A percentile compares a stretch with the other conserved stretches of the same genome.
phyloP scores from a whole-genome alignment of 768 basidiomycete genomes.

The Kockovaella imperatae region DNA sequence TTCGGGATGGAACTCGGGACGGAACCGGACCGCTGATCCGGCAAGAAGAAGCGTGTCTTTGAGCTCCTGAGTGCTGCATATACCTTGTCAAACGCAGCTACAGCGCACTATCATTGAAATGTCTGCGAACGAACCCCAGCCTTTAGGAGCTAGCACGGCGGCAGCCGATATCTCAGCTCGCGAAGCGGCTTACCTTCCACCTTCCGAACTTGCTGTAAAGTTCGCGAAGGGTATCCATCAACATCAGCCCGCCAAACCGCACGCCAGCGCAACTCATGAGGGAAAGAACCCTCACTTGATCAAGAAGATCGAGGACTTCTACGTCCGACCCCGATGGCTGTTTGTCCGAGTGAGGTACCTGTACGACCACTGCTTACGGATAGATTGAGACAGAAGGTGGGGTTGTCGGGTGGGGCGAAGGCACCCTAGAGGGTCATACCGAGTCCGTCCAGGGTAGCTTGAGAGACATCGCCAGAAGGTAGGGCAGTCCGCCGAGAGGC shows the following conservation, averaged over 20 bases:
- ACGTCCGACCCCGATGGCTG: slow-evolving; percentile 64
- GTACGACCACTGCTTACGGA: background rate
- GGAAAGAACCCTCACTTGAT: slow-evolving; percentile 17
- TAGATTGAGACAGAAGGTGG: slow-evolving; percentile 56
- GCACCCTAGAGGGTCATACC: slow-evolving; percentile 63
- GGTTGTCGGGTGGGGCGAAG: slow-evolving; percentile 67
- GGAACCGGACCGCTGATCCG: too few relatives aligned
- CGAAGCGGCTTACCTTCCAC: slow-evolving; percentile 32
- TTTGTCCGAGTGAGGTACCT: slow-evolving; percentile 51
- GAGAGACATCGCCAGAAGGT: slow-evolving; percentile 52
- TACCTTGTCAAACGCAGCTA: too few relatives aligned
- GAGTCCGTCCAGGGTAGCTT: slow-evolving; percentile 66
- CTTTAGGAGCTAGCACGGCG: slow-evolving; percentile 18
- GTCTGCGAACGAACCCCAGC: slow-evolving; percentile 20
- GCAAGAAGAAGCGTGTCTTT: too few relatives aligned
- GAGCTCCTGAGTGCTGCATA: too few relatives aligned
- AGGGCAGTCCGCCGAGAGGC: slow-evolving; percentile 4
- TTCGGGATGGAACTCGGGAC: too few relatives aligned
- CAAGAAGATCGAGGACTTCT: slow-evolving; percentile 49
- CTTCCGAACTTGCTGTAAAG: slow-evolving; percentile 26
- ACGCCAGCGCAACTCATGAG: background rate
- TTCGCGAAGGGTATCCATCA: slow-evolving; percentile 31
- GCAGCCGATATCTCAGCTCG: slow-evolving; percentile 24
- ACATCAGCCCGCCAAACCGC: slow-evolving; percentile 13
- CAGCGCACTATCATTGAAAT: too few relatives aligned